These are phyloP conservation scores for Cyberlindnera maritima DNA, from an alignment of 805 yeast genomes.

Conservation along the genomic window DNA sequence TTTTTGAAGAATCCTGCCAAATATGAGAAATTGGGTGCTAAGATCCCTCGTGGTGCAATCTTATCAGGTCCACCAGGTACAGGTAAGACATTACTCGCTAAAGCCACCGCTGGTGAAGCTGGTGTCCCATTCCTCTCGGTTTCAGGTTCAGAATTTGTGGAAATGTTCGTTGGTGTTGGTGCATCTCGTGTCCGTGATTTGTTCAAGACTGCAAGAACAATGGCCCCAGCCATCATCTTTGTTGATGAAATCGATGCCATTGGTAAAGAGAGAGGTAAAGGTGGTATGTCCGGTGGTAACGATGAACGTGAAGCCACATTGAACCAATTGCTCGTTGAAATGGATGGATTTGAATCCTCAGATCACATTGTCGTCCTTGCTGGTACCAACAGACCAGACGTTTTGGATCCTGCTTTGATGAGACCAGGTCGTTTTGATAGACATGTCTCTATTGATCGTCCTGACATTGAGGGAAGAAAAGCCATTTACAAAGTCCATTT, in stretches of 20 bases:
- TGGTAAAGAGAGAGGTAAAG: slow-evolving; percentile 79
- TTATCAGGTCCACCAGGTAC: slow-evolving; percentile 96
- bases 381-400: slow-evolving; percentile 92
- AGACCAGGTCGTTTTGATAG: slow-evolving; percentile 96
- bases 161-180: slow-evolving; percentile 96
- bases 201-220: slow-evolving; percentile 84
- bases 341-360: slow-evolving; percentile 89
- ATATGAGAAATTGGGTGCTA: slow-evolving; percentile 87
- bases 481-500: slow-evolving; percentile 83
- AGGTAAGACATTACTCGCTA: slow-evolving; percentile 89
- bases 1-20: slow-evolving; percentile 82
- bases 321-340: slow-evolving; percentile 88
- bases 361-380: slow-evolving; percentile 94
- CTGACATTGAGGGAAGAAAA: slow-evolving; percentile 86
- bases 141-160: slow-evolving; percentile 94
- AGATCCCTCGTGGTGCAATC: slow-evolving; percentile 94
- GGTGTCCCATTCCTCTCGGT: slow-evolving; percentile 91
- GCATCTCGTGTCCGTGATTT: slow-evolving; percentile 92
- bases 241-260: slow-evolving; percentile 96
- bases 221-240: slow-evolving; percentile 87
- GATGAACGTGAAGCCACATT: slow-evolving; percentile 93
- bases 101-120: slow-evolving; percentile 96
- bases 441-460: slow-evolving; percentile 81
- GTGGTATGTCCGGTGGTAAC: slow-evolving; percentile 74
- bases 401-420: slow-evolving; percentile 81